These are phyloP conservation scores for Penicillium sp. DNA, from an alignment of 2,329 filamentous ascomycete species.

Conservation along the genomic window DNA sequence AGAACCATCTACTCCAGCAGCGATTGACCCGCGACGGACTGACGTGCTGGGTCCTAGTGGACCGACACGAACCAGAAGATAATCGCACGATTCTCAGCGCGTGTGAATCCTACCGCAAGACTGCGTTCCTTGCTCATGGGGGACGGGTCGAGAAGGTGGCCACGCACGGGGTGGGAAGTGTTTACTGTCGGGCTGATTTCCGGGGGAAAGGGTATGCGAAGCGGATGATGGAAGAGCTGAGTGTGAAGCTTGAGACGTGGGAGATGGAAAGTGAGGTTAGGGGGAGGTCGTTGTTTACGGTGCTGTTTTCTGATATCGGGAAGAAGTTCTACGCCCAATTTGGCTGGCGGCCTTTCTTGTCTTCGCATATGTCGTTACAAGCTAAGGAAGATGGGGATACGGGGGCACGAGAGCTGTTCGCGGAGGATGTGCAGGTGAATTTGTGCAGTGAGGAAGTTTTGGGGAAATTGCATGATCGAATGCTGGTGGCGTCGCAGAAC, in stretches of 20 bases:
- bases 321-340: conserved; percentile 75
- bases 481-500: conserved; percentile 52
- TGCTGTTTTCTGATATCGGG: conserved; percentile 85
- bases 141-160: conserved; percentile 57
- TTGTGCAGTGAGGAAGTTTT: conserved; percentile 66
- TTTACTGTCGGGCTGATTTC: conserved; percentile 70
- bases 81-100: conserved; percentile 54
- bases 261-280: conserved; percentile 47
- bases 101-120: conserved; percentile 57
- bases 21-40: conserved; percentile 57
- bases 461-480: conserved; percentile 61
- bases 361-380: conserved; percentile 68
- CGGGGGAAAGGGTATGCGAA: conserved; percentile 75
- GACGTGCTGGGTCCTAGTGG: conserved; percentile 62
- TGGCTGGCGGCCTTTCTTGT: conserved; percentile 76
- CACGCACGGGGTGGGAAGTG: conserved; percentile 75
- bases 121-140: conserved; percentile 47
- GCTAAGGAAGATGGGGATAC: conserved; percentile 34
- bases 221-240: conserved; percentile 71
- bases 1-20: conserved; percentile 54
- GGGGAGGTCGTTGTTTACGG: conserved; percentile 63
- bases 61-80: conserved; percentile 42
- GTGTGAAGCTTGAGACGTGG: conserved; percentile 54
- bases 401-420: conserved; percentile 29
- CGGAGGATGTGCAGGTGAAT: conserved; percentile 34